These are phyloP conservation scores for Suhomyces kilbournensis DNA, from an alignment of 805 yeast genomes.

Conservation along the genomic window DNA sequence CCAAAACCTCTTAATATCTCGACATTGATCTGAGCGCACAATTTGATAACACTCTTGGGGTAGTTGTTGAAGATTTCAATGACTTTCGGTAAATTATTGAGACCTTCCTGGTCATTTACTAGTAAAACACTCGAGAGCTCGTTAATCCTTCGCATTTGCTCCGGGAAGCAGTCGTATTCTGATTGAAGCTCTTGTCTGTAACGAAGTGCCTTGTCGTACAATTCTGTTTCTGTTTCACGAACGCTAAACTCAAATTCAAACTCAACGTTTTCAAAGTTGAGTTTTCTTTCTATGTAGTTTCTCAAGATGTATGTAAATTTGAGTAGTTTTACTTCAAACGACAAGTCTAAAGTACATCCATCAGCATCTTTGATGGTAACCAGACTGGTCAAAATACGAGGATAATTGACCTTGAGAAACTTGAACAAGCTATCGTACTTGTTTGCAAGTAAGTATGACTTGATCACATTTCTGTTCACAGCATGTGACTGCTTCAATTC, in stretches of 20 bases:
- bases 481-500: conserved; percentile 20
- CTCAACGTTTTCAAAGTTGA: conserved; percentile 12
- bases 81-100: conserved; percentile 21
- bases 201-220: conserved; percentile 17
- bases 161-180: conserved; percentile 9
- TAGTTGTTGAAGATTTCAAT: conserved; percentile 19
- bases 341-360: conserved; percentile 7
- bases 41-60: conserved; percentile 13
- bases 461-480: conserved; percentile 39
- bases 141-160: conserved; percentile 11
- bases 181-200: conserved; percentile 17
- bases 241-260: conserved; percentile 12
- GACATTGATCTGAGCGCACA: conserved; percentile 23
- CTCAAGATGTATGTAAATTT: conserved; percentile 23
- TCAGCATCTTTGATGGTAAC: background rate
- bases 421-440: conserved; percentile 44
- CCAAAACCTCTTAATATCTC: conserved; percentile 22
- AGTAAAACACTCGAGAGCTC: conserved; percentile 22
- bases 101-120: conserved; percentile 17
- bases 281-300: conserved; percentile 17
- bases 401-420: conserved; percentile 33
- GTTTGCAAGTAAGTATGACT: conserved; percentile 37
- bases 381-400: conserved; percentile 3
- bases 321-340: conserved; percentile 26
- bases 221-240: conserved; percentile 8